Conservation (phyloP, 2,329 filamentous ascomycete species). For the Cladorrhinum sp. region DNA sequence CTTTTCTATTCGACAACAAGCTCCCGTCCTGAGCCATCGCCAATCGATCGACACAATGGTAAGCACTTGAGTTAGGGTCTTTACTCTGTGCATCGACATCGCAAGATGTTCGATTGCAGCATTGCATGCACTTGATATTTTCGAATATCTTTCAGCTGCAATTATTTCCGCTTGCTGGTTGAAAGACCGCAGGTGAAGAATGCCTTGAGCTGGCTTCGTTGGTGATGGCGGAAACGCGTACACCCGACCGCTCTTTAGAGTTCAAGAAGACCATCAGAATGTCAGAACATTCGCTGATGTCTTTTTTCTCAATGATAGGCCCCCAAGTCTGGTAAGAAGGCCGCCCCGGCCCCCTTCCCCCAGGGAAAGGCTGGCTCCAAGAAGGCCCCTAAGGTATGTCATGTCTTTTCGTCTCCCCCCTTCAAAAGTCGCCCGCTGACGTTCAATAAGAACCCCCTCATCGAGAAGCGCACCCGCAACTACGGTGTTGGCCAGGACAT, state of each 20-base stretch:
- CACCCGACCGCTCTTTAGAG: slow-evolving; percentile 76
- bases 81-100: slow-evolving; percentile 29
- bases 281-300: slow-evolving; percentile 84
- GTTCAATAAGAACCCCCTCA: slow-evolving; percentile 82
- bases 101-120: slow-evolving; percentile 22
- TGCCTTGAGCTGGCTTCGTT: slow-evolving; percentile 60
- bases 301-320: slow-evolving; percentile 99
- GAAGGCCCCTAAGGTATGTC: slow-evolving; percentile 93
- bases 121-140: slow-evolving; percentile 27
- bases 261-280: slow-evolving; percentile 75
- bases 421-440: slow-evolving; percentile 22
- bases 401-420: background rate
- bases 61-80: slow-evolving; percentile 45
- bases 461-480: slow-evolving; percentile 98
- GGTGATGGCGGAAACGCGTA: slow-evolving; percentile 51
- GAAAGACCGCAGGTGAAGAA: slow-evolving; percentile 54
- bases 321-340: slow-evolving; percentile 97
- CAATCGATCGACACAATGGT: slow-evolving; percentile 59
- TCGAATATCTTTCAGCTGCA: slow-evolving; percentile 32
- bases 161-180: slow-evolving; percentile 42
- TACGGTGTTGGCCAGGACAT: slow-evolving; percentile 99
- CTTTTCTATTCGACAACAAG: slow-evolving; percentile 38
- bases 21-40: slow-evolving; percentile 45
- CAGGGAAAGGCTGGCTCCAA: slow-evolving; percentile 86
- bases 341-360: slow-evolving; percentile 94